These are phyloP conservation scores for Elsinoe fawcettii DNA, from an alignment of 2,329 filamentous ascomycete species.

Conservation along the genomic window DNA sequence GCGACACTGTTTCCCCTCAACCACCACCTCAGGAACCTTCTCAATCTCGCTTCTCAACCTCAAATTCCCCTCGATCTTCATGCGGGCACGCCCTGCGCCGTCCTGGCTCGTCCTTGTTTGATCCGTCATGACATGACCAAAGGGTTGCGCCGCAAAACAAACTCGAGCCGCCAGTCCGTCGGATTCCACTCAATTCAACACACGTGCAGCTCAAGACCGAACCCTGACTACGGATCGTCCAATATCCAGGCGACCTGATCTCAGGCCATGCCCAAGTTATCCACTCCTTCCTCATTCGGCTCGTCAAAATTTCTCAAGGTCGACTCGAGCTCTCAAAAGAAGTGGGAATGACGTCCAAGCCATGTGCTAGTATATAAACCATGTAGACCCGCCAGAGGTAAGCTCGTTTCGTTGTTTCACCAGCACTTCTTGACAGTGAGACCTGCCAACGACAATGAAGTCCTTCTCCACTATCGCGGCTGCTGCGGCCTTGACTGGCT, in stretches of 20 bases:
- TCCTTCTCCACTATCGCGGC: slow-evolving; percentile 8
- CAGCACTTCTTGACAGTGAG: slow-evolving; percentile 1
- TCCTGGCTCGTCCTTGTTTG: no score
- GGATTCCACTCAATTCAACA: slow-evolving; percentile 2
- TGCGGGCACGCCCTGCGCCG: neutral
- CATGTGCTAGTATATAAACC: slow-evolving; percentile 8
- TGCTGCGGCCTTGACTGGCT: slow-evolving; percentile 7
- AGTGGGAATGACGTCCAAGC: slow-evolving; percentile 9
- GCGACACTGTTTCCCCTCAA: slow-evolving; percentile 6
- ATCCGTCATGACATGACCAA: slow-evolving; percentile 4
- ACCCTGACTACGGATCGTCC: slow-evolving; percentile 4
- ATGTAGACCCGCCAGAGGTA: slow-evolving; percentile 1
- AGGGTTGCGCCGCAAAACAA: slow-evolving; percentile 8
- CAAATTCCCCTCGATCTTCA: slow-evolving; percentile 9
- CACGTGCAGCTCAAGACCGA: slow-evolving; percentile 5
- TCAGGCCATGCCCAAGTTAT: slow-evolving; percentile 5
- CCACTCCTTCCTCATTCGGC: slow-evolving; percentile 12
- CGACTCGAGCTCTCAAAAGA: neutral
- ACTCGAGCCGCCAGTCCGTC: slow-evolving; percentile 4
- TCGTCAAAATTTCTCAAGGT: neutral
- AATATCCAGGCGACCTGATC: slow-evolving; percentile 3
- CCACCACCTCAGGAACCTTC: neutral
- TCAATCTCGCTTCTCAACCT: slow-evolving; percentile 11
- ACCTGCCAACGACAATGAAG: slow-evolving; percentile 9
- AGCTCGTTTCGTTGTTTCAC: slow-evolving; percentile 8